Base-by-base conservation (phyloP, 129 eudicot species). In the Gnaphalium uliginosum region DNA sequence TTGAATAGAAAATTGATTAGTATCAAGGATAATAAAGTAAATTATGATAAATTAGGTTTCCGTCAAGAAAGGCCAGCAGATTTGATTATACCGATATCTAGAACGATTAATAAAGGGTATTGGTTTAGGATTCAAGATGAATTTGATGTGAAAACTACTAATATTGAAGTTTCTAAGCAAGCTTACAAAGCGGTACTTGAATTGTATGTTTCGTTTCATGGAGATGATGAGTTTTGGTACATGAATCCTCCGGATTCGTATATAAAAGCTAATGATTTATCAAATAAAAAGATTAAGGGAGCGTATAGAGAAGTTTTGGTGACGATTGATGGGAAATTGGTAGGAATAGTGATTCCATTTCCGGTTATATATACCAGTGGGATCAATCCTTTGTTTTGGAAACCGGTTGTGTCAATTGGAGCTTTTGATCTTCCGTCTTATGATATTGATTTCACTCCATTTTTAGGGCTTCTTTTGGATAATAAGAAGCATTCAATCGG, bases 191-290 rank as follows among this genome's bases (percentile, higher is more conserved):
- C 86, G 14, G 91, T 88, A 73, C 82, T 90, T 21, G 96, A 90
- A 77, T 24, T 87, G 58, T 90, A 87, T 3, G 84, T 88, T 66
- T 90, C 96, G 0, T 86, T 70, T 80, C 93, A 88, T 29, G 96
- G 93, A 9, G 69, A 88, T 56, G 96, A 90, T 41, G 93, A 90
- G 79, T 87, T 88, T 53, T 90, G 96, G 93, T 90, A 90, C 81
- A 77, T 86, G 46, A 90, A 88, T 67, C 91, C 91, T 39, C 84
- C 93, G 0, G 84, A 84, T 88, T 41, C 76, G 1, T 90, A 90
- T 30, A 76, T 81, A 0, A 57, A 75, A 46, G 18, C 69, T 50
- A 87, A 90, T 24, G 61, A 82, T 75, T 51, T 86, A 74, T 29
- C 33, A 1, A 66, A 85, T 14, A 79, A 66, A 35, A 68, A 86